Percentiles rank a stretch among this genome's conserved stretches.
Conservation (phyloP, 176 grass and related monocot species). For the Hyparrhenia diplandra region DNA sequence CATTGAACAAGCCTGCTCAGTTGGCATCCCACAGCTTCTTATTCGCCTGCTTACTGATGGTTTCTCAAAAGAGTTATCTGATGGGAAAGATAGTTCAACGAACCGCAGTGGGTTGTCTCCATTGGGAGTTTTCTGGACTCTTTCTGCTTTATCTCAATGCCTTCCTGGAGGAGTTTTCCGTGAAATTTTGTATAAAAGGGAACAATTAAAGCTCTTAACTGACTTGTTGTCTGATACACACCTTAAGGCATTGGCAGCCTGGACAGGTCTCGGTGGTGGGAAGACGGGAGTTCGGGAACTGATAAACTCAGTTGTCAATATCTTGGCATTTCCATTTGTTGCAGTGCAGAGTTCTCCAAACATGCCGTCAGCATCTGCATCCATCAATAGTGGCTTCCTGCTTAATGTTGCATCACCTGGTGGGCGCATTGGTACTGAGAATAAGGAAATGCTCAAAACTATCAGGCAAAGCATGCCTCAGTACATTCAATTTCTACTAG, state of each 20-base stretch:
- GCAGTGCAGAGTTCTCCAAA: slow-evolving; percentile 87
- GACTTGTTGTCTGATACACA: slow-evolving; percentile 68
- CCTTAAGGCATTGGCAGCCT: slow-evolving; percentile 55
- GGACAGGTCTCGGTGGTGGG: slow-evolving; percentile 83
- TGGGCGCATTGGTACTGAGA: slow-evolving; percentile 66
- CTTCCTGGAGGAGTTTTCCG: slow-evolving; percentile 67
- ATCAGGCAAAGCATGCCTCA: slow-evolving; percentile 65
- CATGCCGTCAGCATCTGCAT: slow-evolving; percentile 71
- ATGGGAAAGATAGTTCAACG: slow-evolving; percentile 47
- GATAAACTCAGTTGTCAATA: slow-evolving; percentile 81
- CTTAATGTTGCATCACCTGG: slow-evolving; percentile 75
- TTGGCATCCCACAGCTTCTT: slow-evolving; percentile 76
- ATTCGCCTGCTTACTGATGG: slow-evolving; percentile 66
- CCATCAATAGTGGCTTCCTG: slow-evolving; percentile 91
- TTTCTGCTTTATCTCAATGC: slow-evolving; percentile 72
- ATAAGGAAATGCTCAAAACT: slow-evolving; percentile 77
- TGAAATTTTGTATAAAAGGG: slow-evolving; percentile 80
- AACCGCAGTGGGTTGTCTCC: slow-evolving; percentile 73
- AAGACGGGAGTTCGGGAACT: slow-evolving; percentile 68
- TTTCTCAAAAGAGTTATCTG: slow-evolving; percentile 32
- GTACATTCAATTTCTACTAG: slow-evolving; percentile 74
- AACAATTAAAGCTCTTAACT: slow-evolving; percentile 68
- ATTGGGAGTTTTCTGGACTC: slow-evolving; percentile 65
- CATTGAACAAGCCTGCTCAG: slow-evolving; percentile 87
- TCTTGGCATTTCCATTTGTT: slow-evolving; percentile 96